A percentile compares a stretch with the other conserved stretches of the same genome.
phyloP scores from a whole-genome alignment of 768 basidiomycete species.

The Exsudoporus frostii region DNA sequence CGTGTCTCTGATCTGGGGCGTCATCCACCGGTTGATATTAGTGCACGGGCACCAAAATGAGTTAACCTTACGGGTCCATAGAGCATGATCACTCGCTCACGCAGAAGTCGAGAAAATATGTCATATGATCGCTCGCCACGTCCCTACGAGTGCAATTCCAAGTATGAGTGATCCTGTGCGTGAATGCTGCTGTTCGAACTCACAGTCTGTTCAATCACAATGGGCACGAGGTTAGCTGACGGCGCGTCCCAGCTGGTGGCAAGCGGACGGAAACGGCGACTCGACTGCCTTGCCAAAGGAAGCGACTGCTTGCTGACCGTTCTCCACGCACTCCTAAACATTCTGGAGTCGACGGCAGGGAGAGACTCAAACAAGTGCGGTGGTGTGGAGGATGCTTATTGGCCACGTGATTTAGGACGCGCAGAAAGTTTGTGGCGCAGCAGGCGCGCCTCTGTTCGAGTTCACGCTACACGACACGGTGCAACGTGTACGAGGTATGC shows the following conservation, averaged over 20 bases:
- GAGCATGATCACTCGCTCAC: conserved; percentile 94
- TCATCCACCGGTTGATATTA: conserved; percentile 12
- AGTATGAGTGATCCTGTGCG: conserved; percentile 12
- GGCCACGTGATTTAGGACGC: conserved; percentile 26
- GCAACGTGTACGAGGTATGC: conserved; percentile 18
- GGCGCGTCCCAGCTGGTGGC: conserved; percentile 45
- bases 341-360: conserved; percentile 13
- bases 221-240: conserved; percentile 73
- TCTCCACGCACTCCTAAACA: conserved; percentile 30
- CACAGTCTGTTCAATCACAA: conserved; percentile 92
- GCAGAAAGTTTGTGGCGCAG: conserved; percentile 12
- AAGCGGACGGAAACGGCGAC: conserved; percentile 54
- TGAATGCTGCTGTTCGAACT: conserved; percentile 16
- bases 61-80: conserved; percentile 74
- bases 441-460: conserved; percentile 11
- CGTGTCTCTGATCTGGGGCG: conserved; percentile 76
- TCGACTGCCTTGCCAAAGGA: conserved; percentile 14
- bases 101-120: conserved; percentile 89
- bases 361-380: not conserved
- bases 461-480: conserved; percentile 2
- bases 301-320: conserved; percentile 17
- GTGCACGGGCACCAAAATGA: conserved; percentile 3
- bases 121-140: conserved; percentile 91
- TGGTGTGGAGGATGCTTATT: not conserved
- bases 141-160: conserved; percentile 43